Conservation (phyloP, 495 filamentous ascomycete genomes). For the Aspergillus nanangensis region DNA sequence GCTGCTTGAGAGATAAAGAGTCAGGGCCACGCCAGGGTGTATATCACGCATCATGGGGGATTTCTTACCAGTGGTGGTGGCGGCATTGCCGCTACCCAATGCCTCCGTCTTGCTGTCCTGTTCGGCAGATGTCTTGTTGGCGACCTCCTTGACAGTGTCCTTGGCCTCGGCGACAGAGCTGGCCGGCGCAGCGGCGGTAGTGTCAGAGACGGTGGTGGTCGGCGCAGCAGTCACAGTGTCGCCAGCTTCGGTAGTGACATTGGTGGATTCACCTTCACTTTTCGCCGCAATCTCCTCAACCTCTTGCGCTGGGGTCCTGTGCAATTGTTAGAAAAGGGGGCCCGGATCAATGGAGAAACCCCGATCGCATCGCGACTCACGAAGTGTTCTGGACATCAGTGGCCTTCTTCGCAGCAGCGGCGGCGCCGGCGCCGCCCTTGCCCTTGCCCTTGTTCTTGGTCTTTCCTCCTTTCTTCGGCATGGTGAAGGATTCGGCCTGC, state of each 20-base stretch:
- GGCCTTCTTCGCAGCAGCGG: constrained; percentile 28
- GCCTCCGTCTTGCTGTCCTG: constrained; percentile 10
- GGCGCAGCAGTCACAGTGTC: constrained; percentile 20
- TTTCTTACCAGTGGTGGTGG: neutral
- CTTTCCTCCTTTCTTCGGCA: constrained; percentile 47
- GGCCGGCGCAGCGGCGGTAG: constrained; percentile 14
- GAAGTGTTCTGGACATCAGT: constrained; percentile 34
- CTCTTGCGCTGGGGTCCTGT: constrained; percentile 31
- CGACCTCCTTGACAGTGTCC: constrained; percentile 16
- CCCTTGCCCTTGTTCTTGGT: constrained; percentile 32
- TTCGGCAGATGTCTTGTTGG: constrained; percentile 15
- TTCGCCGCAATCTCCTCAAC: constrained; percentile 38
- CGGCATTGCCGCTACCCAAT: constrained; percentile 5
- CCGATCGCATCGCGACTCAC: constrained; percentile 27
- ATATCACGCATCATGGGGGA: neutral
- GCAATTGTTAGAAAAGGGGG: constrained; percentile 3
- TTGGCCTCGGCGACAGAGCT: constrained; percentile 17
- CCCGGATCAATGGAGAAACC: neutral
- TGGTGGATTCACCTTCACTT: constrained; percentile 26
- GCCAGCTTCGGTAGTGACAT: constrained; percentile 17
- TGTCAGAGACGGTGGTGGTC: constrained; percentile 17
- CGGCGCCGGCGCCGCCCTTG: constrained; percentile 22
- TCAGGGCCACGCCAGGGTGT: neutral
- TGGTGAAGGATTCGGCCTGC: constrained; percentile 16
- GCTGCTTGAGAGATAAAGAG: neutral